Percentiles rank a stretch among this genome's conserved stretches.
Conservation (phyloP, 176 grass and related monocot species). For the Cenchrus fungigraminus region DNA sequence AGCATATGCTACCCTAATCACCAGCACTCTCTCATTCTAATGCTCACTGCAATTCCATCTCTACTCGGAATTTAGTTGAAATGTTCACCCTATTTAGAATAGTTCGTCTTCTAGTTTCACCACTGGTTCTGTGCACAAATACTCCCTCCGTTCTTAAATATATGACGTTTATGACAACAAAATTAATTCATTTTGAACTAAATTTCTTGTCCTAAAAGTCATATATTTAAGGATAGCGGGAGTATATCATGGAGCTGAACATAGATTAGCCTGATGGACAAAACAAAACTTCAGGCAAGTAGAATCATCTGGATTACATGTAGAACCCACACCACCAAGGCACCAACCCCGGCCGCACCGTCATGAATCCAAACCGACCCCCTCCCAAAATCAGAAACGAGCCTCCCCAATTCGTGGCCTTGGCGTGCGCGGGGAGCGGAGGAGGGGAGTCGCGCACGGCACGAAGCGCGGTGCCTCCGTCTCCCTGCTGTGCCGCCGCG, state of each 20-base stretch:
- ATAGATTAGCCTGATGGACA: background rate
- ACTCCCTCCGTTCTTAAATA: no score
- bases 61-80: background rate
- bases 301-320: background rate
- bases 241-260: background rate
- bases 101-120: background rate
- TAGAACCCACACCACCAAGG: slow-evolving; percentile 67
- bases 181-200: no score
- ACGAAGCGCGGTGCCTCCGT: background rate
- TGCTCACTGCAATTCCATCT: background rate
- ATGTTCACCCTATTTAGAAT: background rate
- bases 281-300: background rate
- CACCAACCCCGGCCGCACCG: slow-evolving; percentile 42
- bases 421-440: background rate
- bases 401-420: background rate
- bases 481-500: background rate
- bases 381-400: background rate
- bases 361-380: slow-evolving; percentile 35
- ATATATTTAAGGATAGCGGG: no score
- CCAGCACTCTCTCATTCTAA: background rate
- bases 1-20: background rate
- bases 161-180: no score
- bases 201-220: no score
- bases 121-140: background rate
- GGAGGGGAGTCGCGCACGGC: background rate